Base-by-base conservation (phyloP, 108 stramenopile genomes). In the Pseudonitzschia pungens region DNA sequence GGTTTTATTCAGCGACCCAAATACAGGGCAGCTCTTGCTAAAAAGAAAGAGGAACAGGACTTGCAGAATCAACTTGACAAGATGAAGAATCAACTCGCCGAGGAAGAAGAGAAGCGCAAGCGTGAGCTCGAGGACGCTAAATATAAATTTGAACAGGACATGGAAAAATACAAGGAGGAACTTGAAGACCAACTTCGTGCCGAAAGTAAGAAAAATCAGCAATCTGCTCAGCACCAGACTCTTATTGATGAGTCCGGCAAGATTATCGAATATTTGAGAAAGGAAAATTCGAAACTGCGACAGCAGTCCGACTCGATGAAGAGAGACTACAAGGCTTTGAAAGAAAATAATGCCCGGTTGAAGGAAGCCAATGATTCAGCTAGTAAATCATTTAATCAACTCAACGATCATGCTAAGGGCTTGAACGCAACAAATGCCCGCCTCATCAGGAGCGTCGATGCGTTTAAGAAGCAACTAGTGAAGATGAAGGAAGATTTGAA, bases 401-500 rank as follows among this genome's bases (percentile, higher is more conserved):
- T 89, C 42, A 87, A 85, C 69, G 78, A 87, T 54, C 83, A 84
- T 45, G 77, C 87, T 2, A 84, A 84, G 72, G 81, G 78, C 42
- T 69, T 84, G 68, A 83, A 80, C 62, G 75, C 57, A 22, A 86
- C 69, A 18, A 84, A 82, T 42, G 77, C 64, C 12, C 79, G 83
- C 33, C 62, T 86, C 51, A 79, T 76, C 70, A 71, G 70, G 66
- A 85, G 84, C 31, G 64, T 87, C 0, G 72, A 80, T 29, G 70
- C 69, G 5, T 78, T 73, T 71, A 88, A 91, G 78, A 72, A 83
- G 66, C 67, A 81, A 44, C 58, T 78, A 0, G 74, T 76, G 15
- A 72, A 78, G 54, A 63, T 87, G 68, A 88, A 89, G 80, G 90
- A 92, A 50, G 87, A 86, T 50, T 74, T 88, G 54, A 83, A 85